Conservation (phyloP, 2,329 filamentous ascomycete species). For the Lasiodiplodia sp. region DNA sequence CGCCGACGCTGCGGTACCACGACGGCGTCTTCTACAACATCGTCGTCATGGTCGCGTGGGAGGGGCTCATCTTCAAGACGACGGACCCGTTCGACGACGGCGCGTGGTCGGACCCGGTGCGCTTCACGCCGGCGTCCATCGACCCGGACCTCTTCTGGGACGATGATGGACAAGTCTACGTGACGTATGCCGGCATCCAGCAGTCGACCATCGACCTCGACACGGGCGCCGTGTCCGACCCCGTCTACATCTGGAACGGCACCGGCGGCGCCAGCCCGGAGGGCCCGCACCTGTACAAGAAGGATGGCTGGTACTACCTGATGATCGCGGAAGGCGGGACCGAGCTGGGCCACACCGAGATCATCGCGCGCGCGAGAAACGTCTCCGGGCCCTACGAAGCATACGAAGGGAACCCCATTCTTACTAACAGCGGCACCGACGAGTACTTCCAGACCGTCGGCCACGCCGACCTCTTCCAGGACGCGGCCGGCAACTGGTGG, state of each 20-base stretch:
- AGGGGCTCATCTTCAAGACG: constrained; percentile 56
- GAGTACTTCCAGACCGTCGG: constrained; percentile 60
- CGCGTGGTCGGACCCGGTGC: constrained; percentile 58
- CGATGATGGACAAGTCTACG: constrained; percentile 44
- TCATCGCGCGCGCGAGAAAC: constrained; percentile 39
- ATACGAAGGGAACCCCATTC: constrained; percentile 37
- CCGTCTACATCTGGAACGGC: constrained; percentile 44
- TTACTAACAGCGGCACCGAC: constrained; percentile 39
- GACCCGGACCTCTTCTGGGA: constrained; percentile 66
- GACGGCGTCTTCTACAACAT: constrained; percentile 50
- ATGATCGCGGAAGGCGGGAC: constrained; percentile 38
- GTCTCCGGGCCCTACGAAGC: constrained; percentile 38
- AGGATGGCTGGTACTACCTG: constrained; percentile 43
- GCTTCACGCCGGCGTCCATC: constrained; percentile 59
- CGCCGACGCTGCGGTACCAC: constrained; percentile 47
- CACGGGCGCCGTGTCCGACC: constrained; percentile 36
- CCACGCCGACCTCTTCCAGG: constrained; percentile 65
- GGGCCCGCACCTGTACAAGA: constrained; percentile 42
- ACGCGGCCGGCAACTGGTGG: constrained; percentile 61
- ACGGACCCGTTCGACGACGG: constrained; percentile 51
- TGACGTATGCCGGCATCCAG: constrained; percentile 40
- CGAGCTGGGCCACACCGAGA: constrained; percentile 37
- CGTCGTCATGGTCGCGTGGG: constrained; percentile 52
- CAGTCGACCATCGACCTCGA: constrained; percentile 42
- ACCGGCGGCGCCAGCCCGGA: constrained; percentile 42